phyloP scores from a whole-genome alignment of 768 basidiomycete genomes.

The Lyophyllum decastes region DNA sequence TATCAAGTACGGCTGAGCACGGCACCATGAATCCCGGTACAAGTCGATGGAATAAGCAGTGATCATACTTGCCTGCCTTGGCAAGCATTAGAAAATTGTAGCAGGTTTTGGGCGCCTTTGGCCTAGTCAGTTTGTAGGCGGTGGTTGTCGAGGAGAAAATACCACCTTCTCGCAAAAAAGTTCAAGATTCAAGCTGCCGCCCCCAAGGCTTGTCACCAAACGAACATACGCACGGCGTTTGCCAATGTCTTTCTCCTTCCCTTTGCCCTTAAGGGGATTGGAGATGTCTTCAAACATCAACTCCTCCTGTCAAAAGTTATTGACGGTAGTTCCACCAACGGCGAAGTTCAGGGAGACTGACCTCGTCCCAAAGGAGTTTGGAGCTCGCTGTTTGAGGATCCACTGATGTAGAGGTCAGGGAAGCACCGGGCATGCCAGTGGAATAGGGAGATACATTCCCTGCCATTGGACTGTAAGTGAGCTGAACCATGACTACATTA shows the following conservation, averaged over 20 bases:
- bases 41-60: slow-evolving; percentile 87
- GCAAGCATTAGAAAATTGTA: slow-evolving; percentile 98
- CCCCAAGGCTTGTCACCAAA: slow-evolving; percentile 92
- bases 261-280: slow-evolving; percentile 78
- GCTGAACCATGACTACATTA: not conserved
- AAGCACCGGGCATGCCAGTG: slow-evolving; percentile 87
- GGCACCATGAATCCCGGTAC: slow-evolving; percentile 95
- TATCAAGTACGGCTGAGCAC: not conserved
- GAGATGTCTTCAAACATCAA: slow-evolving; percentile 96
- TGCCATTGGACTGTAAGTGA: slow-evolving; percentile 25
- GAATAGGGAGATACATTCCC: slow-evolving; percentile 94
- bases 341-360: slow-evolving; percentile 24
- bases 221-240: slow-evolving; percentile 93
- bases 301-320: slow-evolving; percentile 65
- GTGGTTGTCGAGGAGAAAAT: not conserved
- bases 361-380: slow-evolving; percentile 94
- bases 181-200: slow-evolving; percentile 79
- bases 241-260: slow-evolving; percentile 91
- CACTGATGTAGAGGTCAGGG: slow-evolving; percentile 90
- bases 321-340: not conserved
- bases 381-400: slow-evolving; percentile 71
- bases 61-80: slow-evolving; percentile 85
- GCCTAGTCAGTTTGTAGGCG: not conserved
- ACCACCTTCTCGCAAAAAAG: slow-evolving; percentile 85
- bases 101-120: slow-evolving; percentile 95